phyloP scores from a whole-genome alignment of 2,329 filamentous ascomycete genomes.

The Fusarium poae region DNA sequence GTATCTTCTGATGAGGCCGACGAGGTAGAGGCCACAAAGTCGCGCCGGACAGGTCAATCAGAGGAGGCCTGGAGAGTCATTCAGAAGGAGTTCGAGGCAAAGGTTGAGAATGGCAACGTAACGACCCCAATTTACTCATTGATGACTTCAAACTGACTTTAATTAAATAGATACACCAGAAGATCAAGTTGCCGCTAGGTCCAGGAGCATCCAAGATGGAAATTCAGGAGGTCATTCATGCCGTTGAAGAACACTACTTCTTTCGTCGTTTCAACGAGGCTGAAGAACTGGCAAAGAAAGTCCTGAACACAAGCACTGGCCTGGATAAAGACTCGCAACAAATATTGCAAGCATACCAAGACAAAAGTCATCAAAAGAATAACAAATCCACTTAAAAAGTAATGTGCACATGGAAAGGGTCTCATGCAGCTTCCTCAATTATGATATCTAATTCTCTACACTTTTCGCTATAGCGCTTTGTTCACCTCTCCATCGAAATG shows the following conservation, averaged over 20 bases:
- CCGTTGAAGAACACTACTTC: constrained; percentile 70
- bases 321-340: constrained; percentile 61
- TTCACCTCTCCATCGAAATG: not conserved
- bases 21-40: constrained; percentile 48
- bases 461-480: constrained; percentile 2
- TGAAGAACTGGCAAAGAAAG: constrained; percentile 55
- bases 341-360: constrained; percentile 59
- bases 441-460: constrained; percentile 23
- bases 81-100: constrained; percentile 60
- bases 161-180: constrained; percentile 58
- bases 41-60: constrained; percentile 59
- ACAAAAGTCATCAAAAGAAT: constrained; percentile 56
- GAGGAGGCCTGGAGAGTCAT: constrained; percentile 64
- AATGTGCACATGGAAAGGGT: not conserved
- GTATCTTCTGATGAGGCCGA: constrained; percentile 55
- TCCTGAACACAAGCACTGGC: constrained; percentile 52
- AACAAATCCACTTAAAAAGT: constrained; percentile 13
- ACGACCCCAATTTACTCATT: constrained; percentile 15
- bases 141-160: constrained; percentile 46
- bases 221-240: constrained; percentile 65
- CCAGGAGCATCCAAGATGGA: constrained; percentile 59
- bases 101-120: constrained; percentile 69
- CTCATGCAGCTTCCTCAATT: constrained; percentile 13
- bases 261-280: constrained; percentile 62
- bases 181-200: constrained; percentile 58